phyloP scores from a whole-genome alignment of 768 basidiomycete genomes.

The Mycena filopes region DNA sequence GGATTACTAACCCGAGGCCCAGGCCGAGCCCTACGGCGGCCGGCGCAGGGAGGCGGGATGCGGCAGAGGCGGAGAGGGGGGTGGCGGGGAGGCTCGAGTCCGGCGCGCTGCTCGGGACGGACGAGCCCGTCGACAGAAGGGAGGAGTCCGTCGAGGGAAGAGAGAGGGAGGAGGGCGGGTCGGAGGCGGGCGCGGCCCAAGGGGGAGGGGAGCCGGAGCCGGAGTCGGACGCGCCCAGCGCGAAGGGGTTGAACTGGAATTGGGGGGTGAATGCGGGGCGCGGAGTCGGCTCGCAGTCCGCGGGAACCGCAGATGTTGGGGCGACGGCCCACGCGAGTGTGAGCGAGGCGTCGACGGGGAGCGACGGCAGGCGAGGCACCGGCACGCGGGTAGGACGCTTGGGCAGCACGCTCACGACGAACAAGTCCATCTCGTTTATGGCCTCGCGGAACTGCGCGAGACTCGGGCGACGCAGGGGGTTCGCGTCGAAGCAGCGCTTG shows the following conservation, averaged over 20 bases:
- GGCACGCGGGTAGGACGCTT: neutral
- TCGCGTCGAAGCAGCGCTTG: conserved; percentile 19
- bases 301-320: neutral
- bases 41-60: neutral
- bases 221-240: neutral
- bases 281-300: neutral
- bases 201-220: too few relatives aligned
- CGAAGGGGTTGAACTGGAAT: conserved; percentile 2
- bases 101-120: neutral
- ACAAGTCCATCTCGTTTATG: conserved; percentile 11
- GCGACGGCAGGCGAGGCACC: neutral
- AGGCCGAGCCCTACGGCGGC: neutral
- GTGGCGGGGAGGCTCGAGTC: conserved; percentile 13
- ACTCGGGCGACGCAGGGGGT: conserved; percentile 26
- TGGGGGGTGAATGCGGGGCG: neutral
- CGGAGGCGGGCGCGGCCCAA: too few relatives aligned
- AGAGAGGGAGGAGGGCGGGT: neutral
- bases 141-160: neutral
- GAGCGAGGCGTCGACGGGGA: neutral
- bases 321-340: conserved; percentile 1
- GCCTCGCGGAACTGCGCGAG: conserved; percentile 21
- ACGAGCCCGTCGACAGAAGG: neutral
- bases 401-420: neutral
- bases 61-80: neutral
- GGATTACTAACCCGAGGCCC: too few relatives aligned